Percentiles rank a stretch among this genome's conserved stretches.
Conservation (phyloP, 345 rosid genomes). For the Arabidopsis thaliana region TAIR10.1 NC_003075.7:403001-403500, state of each 20-base stretch:
- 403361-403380: constrained; percentile 49
- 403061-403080: constrained; percentile 17
- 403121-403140: constrained; percentile 37
- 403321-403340: constrained; percentile 51
- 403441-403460: constrained; percentile 38
- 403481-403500: constrained; percentile 32
- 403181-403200: constrained; percentile 42
- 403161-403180: constrained; percentile 29
- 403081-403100: constrained; percentile 11
- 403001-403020: neutral
- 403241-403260: constrained; percentile 35
- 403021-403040: neutral
- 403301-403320: constrained; percentile 34
- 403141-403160: constrained; percentile 38
- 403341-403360: constrained; percentile 48
- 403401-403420: constrained; percentile 44
- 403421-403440: constrained; percentile 14
- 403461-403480: constrained; percentile 36
- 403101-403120: constrained; percentile 27
- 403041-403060: neutral
- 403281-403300: constrained; percentile 35
- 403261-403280: constrained; percentile 32
- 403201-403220: constrained; percentile 47
- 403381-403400: constrained; percentile 48
- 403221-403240: constrained; percentile 50